Evolutionary conservation across 108 stramenopile species (phyloP).

Genomic region (Skeletonema tropicum): DNA sequence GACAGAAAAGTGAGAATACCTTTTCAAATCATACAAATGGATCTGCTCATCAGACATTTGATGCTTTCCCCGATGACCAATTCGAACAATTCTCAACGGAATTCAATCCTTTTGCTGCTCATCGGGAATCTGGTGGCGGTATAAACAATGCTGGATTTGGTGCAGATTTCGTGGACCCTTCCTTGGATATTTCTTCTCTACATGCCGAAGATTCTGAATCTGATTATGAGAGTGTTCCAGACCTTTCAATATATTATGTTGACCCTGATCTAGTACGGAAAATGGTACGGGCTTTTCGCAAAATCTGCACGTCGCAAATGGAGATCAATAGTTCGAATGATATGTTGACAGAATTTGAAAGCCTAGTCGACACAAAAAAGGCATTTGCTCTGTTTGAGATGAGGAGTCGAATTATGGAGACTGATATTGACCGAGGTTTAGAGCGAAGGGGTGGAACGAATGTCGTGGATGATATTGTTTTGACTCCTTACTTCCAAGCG

Average conservation of each 20-base stretch:
- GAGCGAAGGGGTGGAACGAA: constrained; percentile 82
- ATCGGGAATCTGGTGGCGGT: constrained; percentile 3
- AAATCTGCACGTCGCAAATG: constrained; percentile 55
- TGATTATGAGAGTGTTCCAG: constrained; percentile 29
- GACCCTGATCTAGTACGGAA: constrained; percentile 62
- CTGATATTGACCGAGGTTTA: constrained; percentile 86
- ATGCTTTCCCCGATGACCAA: not conserved
- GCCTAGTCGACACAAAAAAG: constrained; percentile 78
- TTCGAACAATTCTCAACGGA: constrained; percentile 23
- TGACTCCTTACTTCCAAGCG: constrained; percentile 72
- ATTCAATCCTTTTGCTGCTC: constrained; percentile 33
- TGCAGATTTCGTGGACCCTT: constrained; percentile 26
- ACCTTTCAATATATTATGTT: constrained; percentile 65
- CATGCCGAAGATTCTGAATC: constrained; percentile 14
- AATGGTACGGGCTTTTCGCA: constrained; percentile 75
- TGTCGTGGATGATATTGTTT: constrained; percentile 79
- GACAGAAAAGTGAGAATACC: not conserved
- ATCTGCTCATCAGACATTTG: not conserved
- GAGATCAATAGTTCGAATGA: constrained; percentile 46
- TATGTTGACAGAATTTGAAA: constrained; percentile 58
- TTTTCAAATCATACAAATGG: not conserved
- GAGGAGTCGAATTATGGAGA: constrained; percentile 92
- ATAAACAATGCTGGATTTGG: not conserved
- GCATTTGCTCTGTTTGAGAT: constrained; percentile 88
- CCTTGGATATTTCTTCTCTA: constrained; percentile 41